These are phyloP conservation scores for Penicillium coprophilum DNA, from an alignment of 495 filamentous ascomycete species.

Conservation along the genomic window DNA sequence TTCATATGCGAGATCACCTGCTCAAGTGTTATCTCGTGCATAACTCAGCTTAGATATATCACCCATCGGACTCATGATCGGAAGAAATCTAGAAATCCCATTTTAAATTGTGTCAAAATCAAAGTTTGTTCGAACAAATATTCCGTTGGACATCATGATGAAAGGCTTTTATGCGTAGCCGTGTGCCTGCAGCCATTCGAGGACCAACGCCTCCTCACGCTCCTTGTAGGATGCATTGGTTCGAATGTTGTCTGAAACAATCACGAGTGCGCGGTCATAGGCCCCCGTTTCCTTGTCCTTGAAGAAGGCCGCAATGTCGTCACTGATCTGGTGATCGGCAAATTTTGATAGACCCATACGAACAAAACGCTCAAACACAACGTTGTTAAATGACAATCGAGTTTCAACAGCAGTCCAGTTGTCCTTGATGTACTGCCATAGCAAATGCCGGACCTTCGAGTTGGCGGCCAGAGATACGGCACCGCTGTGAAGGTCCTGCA, in stretches of 20 bases:
- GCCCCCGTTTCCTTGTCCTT: constrained; percentile 73
- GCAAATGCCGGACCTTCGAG: constrained; percentile 59
- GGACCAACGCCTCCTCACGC: constrained; percentile 64
- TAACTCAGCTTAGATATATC: neutral
- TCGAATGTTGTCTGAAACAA: constrained; percentile 76
- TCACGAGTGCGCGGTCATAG: constrained; percentile 74
- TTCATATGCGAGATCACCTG: constrained; percentile 1
- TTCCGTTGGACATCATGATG: neutral
- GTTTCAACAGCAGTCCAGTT: constrained; percentile 70
- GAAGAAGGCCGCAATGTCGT: constrained; percentile 84
- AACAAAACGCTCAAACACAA: constrained; percentile 85
- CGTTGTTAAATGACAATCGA: constrained; percentile 74
- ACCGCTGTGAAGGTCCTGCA: constrained; percentile 84
- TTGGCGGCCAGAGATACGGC: constrained; percentile 71
- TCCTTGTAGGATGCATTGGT: constrained; percentile 75
- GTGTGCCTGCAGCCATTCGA: constrained; percentile 69
- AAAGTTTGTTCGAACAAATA: neutral
- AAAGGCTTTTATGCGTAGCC: constrained; percentile 49
- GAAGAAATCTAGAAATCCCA: neutral
- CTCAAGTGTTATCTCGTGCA: constrained; percentile 12
- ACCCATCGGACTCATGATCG: constrained; percentile 8
- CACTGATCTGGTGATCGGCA: constrained; percentile 61
- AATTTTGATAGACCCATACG: constrained; percentile 75
- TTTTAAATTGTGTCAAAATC: neutral
- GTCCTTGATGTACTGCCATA: constrained; percentile 82